These are phyloP conservation scores for Hippophae rhamnoides DNA, from an alignment of 306 rosid genomes.

Conservation along the genomic window DNA sequence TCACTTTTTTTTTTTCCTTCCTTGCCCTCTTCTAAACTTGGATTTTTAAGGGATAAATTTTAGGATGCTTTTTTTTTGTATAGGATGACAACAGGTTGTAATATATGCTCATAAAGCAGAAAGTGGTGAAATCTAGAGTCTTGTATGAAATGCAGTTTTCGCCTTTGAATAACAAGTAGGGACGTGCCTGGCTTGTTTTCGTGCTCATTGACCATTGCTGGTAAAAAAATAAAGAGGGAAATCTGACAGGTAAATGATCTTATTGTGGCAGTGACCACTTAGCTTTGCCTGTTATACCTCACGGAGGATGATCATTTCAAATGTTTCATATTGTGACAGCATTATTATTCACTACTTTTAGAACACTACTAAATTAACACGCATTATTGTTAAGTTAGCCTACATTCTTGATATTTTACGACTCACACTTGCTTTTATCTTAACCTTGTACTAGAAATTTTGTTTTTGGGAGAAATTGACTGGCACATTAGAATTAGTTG, in stretches of 20 bases:
- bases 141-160: conserved; percentile 42
- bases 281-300: neutral
- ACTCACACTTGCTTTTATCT: too few species aligned
- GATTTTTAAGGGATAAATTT: conserved; percentile 39
- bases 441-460: too few species aligned
- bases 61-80: conserved; percentile 64
- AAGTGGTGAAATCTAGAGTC: conserved; percentile 35
- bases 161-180: conserved; percentile 5
- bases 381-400: too few species aligned
- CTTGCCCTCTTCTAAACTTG: conserved; percentile 31
- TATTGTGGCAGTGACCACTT: neutral
- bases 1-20: conserved; percentile 19
- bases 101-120: conserved; percentile 48
- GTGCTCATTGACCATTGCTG: conserved; percentile 1
- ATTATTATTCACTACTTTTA: too few species aligned
- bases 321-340: too few species aligned
- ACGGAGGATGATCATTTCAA: too few species aligned
- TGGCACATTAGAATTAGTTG: too few species aligned
- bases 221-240: neutral
- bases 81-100: conserved; percentile 61
- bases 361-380: too few species aligned
- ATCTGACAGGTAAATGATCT: neutral
- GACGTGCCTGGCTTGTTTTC: conserved; percentile 9
- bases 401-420: too few species aligned
- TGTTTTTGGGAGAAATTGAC: too few species aligned